These are phyloP conservation scores for Ormosia emarginata DNA, from an alignment of 306 rosid species.

Conservation along the genomic window DNA sequence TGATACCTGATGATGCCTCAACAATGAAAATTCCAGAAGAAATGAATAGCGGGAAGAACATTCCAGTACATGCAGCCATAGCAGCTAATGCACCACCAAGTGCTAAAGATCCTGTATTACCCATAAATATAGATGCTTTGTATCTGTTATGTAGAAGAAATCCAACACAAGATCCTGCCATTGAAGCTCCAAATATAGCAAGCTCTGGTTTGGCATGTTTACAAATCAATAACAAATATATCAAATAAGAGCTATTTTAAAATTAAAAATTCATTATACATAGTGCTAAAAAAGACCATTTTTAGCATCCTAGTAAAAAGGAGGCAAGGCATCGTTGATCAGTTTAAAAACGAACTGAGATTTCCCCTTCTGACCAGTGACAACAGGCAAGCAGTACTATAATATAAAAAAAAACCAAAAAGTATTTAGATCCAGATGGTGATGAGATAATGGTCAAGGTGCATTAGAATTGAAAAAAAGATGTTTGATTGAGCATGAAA, in stretches of 20 bases:
- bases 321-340: not conserved
- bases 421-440: constrained; percentile 15
- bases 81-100: constrained; percentile 94
- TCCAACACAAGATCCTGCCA: constrained; percentile 99
- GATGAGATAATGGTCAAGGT: not conserved
- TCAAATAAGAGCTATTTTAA: constrained; percentile 10
- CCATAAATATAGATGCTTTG: constrained; percentile 90
- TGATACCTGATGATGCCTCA: constrained; percentile 66
- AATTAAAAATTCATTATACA: not conserved
- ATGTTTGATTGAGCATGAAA: not conserved
- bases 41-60: constrained; percentile 85
- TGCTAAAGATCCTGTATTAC: constrained; percentile 87
- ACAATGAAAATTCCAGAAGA: constrained; percentile 70
- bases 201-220: constrained; percentile 57
- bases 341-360: not conserved
- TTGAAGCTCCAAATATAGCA: constrained; percentile 92
- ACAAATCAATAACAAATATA: constrained; percentile 12
- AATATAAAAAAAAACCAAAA: not conserved
- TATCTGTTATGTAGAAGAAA: constrained; percentile 91
- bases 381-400: not conserved
- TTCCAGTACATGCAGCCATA: constrained; percentile 94
- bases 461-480: not conserved
- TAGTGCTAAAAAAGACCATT: not conserved
- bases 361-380: constrained; percentile 11
- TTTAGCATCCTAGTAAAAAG: not conserved